phyloP scores from a whole-genome alignment of 768 basidiomycete genomes.

The Coprinopsis marcescibilis region DNA sequence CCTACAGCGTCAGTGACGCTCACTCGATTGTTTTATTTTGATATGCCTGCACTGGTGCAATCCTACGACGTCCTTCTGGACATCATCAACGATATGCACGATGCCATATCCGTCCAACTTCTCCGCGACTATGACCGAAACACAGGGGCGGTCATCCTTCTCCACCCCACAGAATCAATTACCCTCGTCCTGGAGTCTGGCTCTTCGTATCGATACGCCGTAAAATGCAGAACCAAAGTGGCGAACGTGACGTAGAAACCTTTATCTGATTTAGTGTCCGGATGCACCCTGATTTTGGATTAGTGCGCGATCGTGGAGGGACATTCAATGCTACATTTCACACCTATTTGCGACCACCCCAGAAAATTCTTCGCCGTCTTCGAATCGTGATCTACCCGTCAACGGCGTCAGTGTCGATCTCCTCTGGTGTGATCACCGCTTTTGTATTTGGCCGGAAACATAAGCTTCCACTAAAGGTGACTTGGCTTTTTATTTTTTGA shows the following conservation, averaged over 20 bases:
- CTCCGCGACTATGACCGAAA: constrained; percentile 58
- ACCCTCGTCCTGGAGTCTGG: constrained; percentile 68
- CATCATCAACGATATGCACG: constrained; percentile 64
- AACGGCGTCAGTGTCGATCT: constrained; percentile 60
- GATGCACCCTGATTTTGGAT: neutral
- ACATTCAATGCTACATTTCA: constrained; percentile 55
- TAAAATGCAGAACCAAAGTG: constrained; percentile 60
- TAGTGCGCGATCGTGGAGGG: constrained; percentile 64
- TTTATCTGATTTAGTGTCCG: neutral
- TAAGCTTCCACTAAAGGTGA: constrained; percentile 7
- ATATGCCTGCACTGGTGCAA: constrained; percentile 57
- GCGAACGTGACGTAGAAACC: constrained; percentile 61
- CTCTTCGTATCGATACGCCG: constrained; percentile 59
- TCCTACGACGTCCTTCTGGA: constrained; percentile 62
- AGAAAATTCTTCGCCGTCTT: constrained; percentile 19
- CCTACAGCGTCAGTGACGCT: constrained; percentile 31
- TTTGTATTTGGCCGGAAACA: constrained; percentile 56
- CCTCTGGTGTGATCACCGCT: constrained; percentile 61
- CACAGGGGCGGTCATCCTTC: constrained; percentile 45
- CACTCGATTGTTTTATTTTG: constrained; percentile 8
- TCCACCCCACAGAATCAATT: constrained; percentile 58
- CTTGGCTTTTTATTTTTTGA: neutral
- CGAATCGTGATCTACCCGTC: constrained; percentile 29
- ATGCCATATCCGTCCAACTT: constrained; percentile 58
- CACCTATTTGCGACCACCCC: constrained; percentile 42